A percentile compares a stretch with the other conserved stretches of the same genome.
These are phyloP conservation scores for Gossypium davidsonii DNA, from an alignment of 441 rosid species.

Conservation along the genomic window DNA sequence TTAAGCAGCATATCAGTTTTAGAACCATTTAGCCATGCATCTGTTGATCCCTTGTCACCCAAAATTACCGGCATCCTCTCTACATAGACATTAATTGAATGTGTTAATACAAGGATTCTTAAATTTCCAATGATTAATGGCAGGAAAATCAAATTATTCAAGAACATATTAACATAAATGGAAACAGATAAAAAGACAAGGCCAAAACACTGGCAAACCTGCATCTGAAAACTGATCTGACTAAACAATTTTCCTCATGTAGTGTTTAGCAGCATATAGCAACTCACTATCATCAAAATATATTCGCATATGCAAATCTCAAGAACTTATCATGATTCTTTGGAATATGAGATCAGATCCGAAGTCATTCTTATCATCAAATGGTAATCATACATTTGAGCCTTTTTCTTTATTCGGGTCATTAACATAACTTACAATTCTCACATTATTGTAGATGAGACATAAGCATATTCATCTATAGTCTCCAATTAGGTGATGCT, in stretches of 20 bases:
- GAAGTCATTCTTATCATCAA: neutral
- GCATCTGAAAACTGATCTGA: neutral
- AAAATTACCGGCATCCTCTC: constrained; percentile 91
- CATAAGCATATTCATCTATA: neutral
- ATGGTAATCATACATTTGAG: neutral
- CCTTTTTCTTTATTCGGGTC: neutral
- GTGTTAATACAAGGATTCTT: neutral
- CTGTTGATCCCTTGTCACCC: constrained; percentile 55
- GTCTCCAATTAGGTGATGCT: neutral
- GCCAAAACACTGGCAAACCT: neutral
- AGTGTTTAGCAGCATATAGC: neutral
- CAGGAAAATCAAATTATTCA: neutral
- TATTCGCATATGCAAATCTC: neutral
- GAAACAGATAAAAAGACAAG: neutral
- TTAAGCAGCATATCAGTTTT: constrained; percentile 44
- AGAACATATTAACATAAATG: neutral
- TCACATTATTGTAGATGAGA: neutral
- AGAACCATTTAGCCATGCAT: constrained; percentile 59
- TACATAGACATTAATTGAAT: constrained; percentile 17
- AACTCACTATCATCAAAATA: neutral
- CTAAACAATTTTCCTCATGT: neutral
- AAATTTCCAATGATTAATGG: neutral
- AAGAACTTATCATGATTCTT: neutral
- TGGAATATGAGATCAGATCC: neutral
- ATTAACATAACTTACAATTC: neutral